These are phyloP conservation scores for Ilex aquifolium DNA, from an alignment of 257 asterid species.

Conservation along the genomic window DNA sequence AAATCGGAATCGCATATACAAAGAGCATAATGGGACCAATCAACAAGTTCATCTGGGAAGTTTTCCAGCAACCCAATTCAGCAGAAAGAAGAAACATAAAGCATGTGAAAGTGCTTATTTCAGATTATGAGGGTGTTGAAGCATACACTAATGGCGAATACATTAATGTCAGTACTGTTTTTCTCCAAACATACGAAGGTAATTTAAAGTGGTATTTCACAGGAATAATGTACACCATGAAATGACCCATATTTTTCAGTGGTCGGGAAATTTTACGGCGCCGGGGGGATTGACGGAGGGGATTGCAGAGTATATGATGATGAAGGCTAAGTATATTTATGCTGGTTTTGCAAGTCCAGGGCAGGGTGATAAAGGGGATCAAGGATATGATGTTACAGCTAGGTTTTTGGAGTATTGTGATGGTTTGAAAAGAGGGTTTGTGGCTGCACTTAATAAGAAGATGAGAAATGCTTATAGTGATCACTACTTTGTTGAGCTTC, in stretches of 20 bases:
- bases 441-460: constrained; percentile 51
- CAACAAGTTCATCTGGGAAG: constrained; percentile 33
- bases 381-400: too few species aligned
- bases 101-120: not conserved
- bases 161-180: too few species aligned
- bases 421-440: constrained; percentile 14
- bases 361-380: too few species aligned
- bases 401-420: too few species aligned
- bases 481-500: too few species aligned
- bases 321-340: constrained; percentile 35
- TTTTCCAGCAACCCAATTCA: not conserved
- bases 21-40: not conserved
- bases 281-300: too few species aligned
- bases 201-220: constrained; percentile 36
- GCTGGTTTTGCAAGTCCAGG: too few species aligned
- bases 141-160: too few species aligned
- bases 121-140: not conserved
- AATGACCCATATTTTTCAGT: not conserved
- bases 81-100: not conserved
- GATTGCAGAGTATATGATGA: constrained; percentile 39
- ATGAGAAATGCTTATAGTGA: constrained; percentile 24
- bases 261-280: too few species aligned
- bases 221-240: too few species aligned
- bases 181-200: constrained; percentile 34
- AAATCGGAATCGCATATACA: constrained; percentile 1